phyloP scores from a whole-genome alignment of 805 yeast genomes.

The Pichia insulana region DNA sequence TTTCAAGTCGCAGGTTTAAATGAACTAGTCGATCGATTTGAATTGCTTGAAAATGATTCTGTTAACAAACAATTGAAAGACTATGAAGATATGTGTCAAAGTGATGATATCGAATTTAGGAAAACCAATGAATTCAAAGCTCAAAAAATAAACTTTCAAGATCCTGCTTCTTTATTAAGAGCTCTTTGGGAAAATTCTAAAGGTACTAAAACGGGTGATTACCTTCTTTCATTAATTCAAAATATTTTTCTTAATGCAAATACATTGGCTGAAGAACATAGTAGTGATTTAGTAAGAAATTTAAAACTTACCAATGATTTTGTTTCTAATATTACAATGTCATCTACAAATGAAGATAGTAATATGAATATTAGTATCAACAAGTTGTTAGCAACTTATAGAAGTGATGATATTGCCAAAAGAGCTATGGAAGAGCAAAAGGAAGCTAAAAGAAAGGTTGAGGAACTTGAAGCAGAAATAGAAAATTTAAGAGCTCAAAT shows the following conservation, averaged over 20 bases:
- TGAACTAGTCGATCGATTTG: conserved; percentile 29
- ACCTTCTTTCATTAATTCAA: conserved; percentile 55
- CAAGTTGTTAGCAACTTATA: conserved; percentile 57
- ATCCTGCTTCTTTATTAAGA: conserved; percentile 61
- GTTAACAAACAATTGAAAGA: conserved; percentile 36
- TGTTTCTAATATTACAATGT: conserved; percentile 44
- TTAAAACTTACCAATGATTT: conserved; percentile 47
- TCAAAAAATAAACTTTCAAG: conserved; percentile 49
- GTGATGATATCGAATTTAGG: conserved; percentile 35
- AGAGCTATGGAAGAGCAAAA: conserved; percentile 49
- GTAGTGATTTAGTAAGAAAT: conserved; percentile 43
- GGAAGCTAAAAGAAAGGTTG: conserved; percentile 30
- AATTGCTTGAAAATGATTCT: conserved; percentile 33
- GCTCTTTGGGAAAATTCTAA: conserved; percentile 50
- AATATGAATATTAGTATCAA: conserved; percentile 73
- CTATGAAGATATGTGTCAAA: conserved; percentile 31
- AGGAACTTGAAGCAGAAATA: conserved; percentile 37
- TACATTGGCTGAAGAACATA: conserved; percentile 21
- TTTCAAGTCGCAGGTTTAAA: conserved; percentile 35
- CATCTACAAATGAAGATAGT: conserved; percentile 48
- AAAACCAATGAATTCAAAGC: conserved; percentile 29
- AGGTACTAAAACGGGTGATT: conserved; percentile 51
- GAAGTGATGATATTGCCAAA: conserved; percentile 79
- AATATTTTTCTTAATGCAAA: conserved; percentile 46
- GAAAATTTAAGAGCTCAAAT: conserved; percentile 23